A percentile compares a stretch with the other conserved stretches of the same genome.
Evolutionary conservation across 805 yeast genomes (phyloP).

Genomic region (Tetrapisispora iriomotensis): DNA sequence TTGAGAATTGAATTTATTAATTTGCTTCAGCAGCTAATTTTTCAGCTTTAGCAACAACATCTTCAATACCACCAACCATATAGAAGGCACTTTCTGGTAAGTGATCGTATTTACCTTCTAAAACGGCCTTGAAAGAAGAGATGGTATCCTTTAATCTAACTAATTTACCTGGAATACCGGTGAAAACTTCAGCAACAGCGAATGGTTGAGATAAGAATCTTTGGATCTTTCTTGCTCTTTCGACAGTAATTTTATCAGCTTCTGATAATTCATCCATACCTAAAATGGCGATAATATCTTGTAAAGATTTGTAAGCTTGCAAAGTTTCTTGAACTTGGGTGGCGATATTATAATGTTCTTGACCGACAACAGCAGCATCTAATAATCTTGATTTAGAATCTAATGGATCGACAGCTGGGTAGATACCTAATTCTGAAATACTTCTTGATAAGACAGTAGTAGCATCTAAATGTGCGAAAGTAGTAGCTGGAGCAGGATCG

Average conservation of each 20-base stretch:
- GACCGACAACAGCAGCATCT: conserved; percentile 95
- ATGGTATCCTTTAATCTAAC: conserved; percentile 95
- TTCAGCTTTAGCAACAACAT: conserved; percentile 97
- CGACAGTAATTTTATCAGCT: conserved; percentile 96
- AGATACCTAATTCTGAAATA: conserved; percentile 99
- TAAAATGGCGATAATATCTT: conserved; percentile 99
- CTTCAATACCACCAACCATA: conserved; percentile 99
- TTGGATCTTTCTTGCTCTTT: conserved; percentile 99
- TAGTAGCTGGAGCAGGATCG: conserved; percentile 99
- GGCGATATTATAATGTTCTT: conserved; percentile 97
- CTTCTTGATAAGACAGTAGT: conserved; percentile 99
- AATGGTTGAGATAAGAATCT: conserved; percentile 99
- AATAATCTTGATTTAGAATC: conserved; percentile 98
- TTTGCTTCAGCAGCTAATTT: conserved; percentile 91
- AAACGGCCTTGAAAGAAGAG: conserved; percentile 89
- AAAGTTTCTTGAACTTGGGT: conserved; percentile 93
- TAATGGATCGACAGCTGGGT: conserved; percentile 99
- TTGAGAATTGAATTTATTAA: conserved; percentile 24
- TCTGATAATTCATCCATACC: conserved; percentile 99
- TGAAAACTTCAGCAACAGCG: conserved; percentile 99
- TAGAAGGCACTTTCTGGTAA: conserved; percentile 99
- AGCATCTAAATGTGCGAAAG: conserved; percentile 99
- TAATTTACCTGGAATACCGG: conserved; percentile 97
- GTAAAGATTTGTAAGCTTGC: conserved; percentile 99
- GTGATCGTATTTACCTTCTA: conserved; percentile 97